phyloP scores from a whole-genome alignment of 108 stramenopile species.

The Nitzschia putrida region DNA sequence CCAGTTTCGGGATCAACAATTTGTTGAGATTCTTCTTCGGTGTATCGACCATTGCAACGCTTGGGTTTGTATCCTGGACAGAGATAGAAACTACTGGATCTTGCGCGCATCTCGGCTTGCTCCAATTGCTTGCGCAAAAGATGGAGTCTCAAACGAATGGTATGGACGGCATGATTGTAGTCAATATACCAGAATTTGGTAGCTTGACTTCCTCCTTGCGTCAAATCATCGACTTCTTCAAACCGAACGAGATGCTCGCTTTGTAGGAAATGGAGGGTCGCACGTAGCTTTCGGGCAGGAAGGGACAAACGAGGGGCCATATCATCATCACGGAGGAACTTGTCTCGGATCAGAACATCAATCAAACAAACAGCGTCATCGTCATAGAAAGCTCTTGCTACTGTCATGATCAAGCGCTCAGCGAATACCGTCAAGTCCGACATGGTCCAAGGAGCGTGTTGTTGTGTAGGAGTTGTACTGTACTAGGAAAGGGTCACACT shows the following conservation, averaged over 20 bases:
- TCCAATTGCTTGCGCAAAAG: slow-evolving; percentile 74
- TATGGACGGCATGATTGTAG: slow-evolving; percentile 80
- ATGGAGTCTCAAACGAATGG: slow-evolving; percentile 79
- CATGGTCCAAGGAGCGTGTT: no score
- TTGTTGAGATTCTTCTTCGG: slow-evolving; percentile 82
- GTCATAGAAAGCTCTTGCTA: slow-evolving; percentile 89
- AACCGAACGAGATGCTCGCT: slow-evolving; percentile 82
- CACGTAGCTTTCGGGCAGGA: slow-evolving; percentile 75
- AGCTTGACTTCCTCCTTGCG: slow-evolving; percentile 78
- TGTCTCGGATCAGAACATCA: slow-evolving; percentile 87
- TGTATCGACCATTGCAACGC: slow-evolving; percentile 85
- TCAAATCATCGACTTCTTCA: slow-evolving; percentile 89
- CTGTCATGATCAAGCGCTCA: slow-evolving; percentile 81
- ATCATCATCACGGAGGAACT: slow-evolving; percentile 90
- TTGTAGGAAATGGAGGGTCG: slow-evolving; percentile 78
- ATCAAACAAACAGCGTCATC: slow-evolving; percentile 84
- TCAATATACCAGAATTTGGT: slow-evolving; percentile 88
- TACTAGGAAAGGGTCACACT: no score
- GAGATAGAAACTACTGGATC: slow-evolving; percentile 73
- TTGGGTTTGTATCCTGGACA: slow-evolving; percentile 78
- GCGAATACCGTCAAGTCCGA: slow-evolving; percentile 70
- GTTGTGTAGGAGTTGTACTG: no score
- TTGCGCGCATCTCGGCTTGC: slow-evolving; percentile 65
- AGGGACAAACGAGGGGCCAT: slow-evolving; percentile 77
- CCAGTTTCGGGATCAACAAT: slow-evolving; percentile 76